These are phyloP conservation scores for Fusarium proliferatum DNA, from an alignment of 2,329 filamentous ascomycete species.

Conservation along the genomic window DNA sequence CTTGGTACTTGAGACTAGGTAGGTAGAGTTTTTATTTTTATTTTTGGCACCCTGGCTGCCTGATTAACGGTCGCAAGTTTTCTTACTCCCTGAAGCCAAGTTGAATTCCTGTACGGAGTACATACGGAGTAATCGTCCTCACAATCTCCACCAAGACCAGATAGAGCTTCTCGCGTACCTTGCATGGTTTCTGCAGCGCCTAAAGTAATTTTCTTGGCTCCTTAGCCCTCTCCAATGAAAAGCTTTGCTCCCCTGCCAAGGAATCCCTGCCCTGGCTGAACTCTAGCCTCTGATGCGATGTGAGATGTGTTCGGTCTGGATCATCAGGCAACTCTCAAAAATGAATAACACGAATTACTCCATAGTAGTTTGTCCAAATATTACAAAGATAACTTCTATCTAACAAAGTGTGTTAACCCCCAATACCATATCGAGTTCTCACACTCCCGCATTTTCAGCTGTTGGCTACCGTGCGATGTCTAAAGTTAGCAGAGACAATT, in stretches of 20 bases:
- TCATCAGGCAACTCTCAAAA: neutral
- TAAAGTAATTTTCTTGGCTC: conserved; percentile 19
- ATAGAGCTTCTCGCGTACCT: conserved; percentile 22
- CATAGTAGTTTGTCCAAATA: neutral
- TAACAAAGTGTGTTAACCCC: neutral
- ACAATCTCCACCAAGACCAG: conserved; percentile 13
- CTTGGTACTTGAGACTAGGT: neutral
- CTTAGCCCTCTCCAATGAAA: conserved; percentile 19
- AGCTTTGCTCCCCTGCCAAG: conserved; percentile 38
- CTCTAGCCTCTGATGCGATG: neutral
- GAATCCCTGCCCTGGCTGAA: conserved; percentile 1
- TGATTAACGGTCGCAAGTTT: neutral
- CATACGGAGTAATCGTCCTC: neutral
- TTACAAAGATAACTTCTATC: neutral
- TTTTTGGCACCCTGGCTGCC: neutral
- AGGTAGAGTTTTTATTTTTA: neutral
- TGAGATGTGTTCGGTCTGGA: neutral
- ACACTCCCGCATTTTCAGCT: neutral
- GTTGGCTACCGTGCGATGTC: neutral
- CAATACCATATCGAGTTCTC: neutral
- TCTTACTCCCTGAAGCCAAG: neutral
- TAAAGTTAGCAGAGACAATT: conserved; percentile 1
- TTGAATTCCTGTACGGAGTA: neutral
- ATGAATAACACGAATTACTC: neutral
- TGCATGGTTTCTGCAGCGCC: conserved; percentile 6